These are phyloP conservation scores for Akanthomyces dipterigenus DNA, from an alignment of 2,329 filamentous ascomycete species.

Conservation along the genomic window DNA sequence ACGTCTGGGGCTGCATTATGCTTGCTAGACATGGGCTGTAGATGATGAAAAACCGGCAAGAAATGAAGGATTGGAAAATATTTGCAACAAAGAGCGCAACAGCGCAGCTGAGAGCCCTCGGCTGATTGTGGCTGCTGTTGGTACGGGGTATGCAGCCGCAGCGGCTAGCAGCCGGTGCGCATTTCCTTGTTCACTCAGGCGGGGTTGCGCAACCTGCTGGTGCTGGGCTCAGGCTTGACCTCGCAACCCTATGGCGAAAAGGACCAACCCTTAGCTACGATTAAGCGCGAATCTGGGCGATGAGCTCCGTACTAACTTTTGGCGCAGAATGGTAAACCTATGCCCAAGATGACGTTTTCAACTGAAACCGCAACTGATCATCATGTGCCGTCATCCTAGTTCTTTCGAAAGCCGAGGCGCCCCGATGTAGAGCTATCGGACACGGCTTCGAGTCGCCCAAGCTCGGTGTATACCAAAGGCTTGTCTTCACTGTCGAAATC, in stretches of 20 bases:
- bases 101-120: not conserved
- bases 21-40: not conserved
- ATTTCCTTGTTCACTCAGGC: not conserved
- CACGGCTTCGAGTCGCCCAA: slow-evolving; percentile 1
- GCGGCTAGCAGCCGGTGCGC: not conserved
- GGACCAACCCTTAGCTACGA: not conserved
- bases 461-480: slow-evolving; percentile 7
- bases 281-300: not conserved
- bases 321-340: not conserved
- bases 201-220: not conserved
- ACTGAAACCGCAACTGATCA: not conserved
- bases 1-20: not conserved
- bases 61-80: not conserved
- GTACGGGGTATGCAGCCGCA: not conserved
- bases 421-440: slow-evolving; percentile 6
- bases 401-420: slow-evolving; percentile 15
- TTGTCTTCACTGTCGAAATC: slow-evolving; percentile 13
- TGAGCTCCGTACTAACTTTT: not conserved
- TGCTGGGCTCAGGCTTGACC: not conserved
- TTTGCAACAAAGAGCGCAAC: not conserved
- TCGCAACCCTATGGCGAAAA: not conserved
- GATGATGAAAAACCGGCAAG: not conserved
- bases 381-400: slow-evolving; percentile 5
- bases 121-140: not conserved
- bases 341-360: not conserved